Conservation (phyloP, 2,329 filamentous ascomycete genomes). For the Diaporthe sp. region DNA sequence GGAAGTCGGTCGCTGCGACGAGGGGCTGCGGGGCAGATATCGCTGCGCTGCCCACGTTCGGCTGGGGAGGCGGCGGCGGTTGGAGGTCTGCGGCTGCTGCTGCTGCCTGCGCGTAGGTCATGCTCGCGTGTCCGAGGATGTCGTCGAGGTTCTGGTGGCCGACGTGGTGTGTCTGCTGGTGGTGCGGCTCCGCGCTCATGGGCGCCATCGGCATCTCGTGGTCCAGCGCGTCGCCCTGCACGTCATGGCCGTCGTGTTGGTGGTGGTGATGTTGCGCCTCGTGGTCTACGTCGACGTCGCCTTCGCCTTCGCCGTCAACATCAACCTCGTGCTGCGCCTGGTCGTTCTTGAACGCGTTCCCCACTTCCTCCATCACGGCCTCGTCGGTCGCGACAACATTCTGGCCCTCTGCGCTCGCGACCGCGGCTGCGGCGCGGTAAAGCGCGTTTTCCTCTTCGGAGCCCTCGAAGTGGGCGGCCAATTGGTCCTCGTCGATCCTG, state of each 20-base stretch:
- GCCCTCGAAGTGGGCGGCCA: constrained; percentile 36
- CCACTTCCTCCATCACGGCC: constrained; percentile 32
- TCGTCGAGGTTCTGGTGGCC: constrained; percentile 34
- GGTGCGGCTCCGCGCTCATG: constrained; percentile 36
- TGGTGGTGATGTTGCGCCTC: constrained; percentile 3
- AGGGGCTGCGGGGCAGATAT: constrained; percentile 39
- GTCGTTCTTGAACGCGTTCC: constrained; percentile 15
- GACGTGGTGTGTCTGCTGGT: constrained; percentile 30
- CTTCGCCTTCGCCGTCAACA: constrained; percentile 21
- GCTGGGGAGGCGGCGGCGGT: constrained; percentile 33
- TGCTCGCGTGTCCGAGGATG: constrained; percentile 30
- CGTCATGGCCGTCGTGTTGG: constrained; percentile 18
- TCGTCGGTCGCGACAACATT: constrained; percentile 19
- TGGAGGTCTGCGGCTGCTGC: constrained; percentile 38
- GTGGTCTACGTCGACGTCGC: constrained; percentile 16
- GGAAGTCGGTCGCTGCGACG: constrained; percentile 40
- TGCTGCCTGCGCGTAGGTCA: constrained; percentile 34
- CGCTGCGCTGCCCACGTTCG: constrained; percentile 29
- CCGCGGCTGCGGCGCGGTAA: constrained; percentile 28
- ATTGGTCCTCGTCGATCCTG: constrained; percentile 38
- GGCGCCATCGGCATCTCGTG: constrained; percentile 39
- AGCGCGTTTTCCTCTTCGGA: constrained; percentile 31
- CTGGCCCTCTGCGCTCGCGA: constrained; percentile 13
- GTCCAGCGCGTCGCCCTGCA: constrained; percentile 33
- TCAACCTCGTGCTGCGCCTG: constrained; percentile 15